Evolutionary conservation across 768 basidiomycete species (phyloP), one percentile per base, ranked within the genome.

Genomic region (Mycena olivaceomarginata): DNA sequence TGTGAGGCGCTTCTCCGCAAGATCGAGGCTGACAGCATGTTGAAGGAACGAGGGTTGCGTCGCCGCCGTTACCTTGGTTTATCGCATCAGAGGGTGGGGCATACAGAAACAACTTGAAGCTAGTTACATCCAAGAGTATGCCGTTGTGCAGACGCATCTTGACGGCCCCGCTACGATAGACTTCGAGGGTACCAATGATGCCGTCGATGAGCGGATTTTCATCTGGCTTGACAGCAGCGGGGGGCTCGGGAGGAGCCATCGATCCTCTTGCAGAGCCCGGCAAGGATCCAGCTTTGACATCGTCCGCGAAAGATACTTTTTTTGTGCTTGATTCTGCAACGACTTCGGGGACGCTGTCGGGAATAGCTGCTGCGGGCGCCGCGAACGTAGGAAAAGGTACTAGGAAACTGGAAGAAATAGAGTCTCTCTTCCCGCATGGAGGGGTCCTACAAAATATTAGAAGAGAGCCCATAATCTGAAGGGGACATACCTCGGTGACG

Each of bases 351-450:
- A 88, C 86, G 37, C 83, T 81, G 11, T 83, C 85, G 20, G 80
- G 72, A 11, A 74, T 80, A 67, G 86, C 82, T 11, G 82, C 81
- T 22, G 85, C 76, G 10, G 84, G 77, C 9, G 82, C 86, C 2
- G 87, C 74, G 85, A 97, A 97, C 6, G 87, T 89, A 0, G 97
- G 97, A 85, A 98, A 97, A 0, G 96, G 95, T n/a, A 11, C 88
- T 84, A 0, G 97, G 97, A 81, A 98, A 98, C 82, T 98, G 97
- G 87, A 98, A 97, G 80, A 97, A 94, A 82, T 95, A 98, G 5
- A 98, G 86, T 22, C 90, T 89, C 70, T 96, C 94, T 84, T 92
- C 93, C 68, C 88, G 89, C 48, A 90, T 79, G 66, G 86, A 82
- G 39, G 87, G 81, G 72, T 92, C 91, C 92, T 94, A 80, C 25